These are phyloP conservation scores for Colletotrichum neosansevieriae DNA, from an alignment of 2,329 filamentous ascomycete genomes.

Conservation along the genomic window DNA sequence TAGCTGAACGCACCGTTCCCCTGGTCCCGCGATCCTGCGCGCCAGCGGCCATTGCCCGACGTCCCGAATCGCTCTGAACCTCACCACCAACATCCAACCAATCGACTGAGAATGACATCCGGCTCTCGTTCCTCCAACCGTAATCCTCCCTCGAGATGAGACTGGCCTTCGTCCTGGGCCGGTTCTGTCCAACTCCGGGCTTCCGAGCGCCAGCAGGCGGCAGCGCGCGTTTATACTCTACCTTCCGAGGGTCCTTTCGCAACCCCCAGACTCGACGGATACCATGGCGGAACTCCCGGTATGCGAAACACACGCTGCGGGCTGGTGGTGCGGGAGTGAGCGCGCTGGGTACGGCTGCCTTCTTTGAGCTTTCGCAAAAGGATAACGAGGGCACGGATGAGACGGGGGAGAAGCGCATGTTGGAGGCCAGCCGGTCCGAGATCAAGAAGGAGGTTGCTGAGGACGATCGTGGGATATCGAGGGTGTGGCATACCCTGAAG, in stretches of 20 bases:
- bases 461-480: conserved; percentile 69
- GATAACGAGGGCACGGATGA: conserved; percentile 63
- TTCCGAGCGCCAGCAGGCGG: conserved; percentile 46
- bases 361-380: conserved; percentile 68
- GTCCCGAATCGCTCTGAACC: conserved; percentile 1
- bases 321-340: conserved; percentile 55
- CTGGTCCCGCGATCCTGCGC: conserved; percentile 30
- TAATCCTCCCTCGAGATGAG: conserved; percentile 57
- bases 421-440: conserved; percentile 83
- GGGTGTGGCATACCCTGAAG: conserved; percentile 69
- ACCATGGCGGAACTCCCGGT: conserved; percentile 44
- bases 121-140: conserved; percentile 17
- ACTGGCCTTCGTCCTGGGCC: conserved; percentile 56
- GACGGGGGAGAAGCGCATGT: conserved; percentile 88
- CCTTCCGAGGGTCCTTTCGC: conserved; percentile 26
- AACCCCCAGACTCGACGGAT: conserved; percentile 42
- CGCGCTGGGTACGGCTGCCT: conserved; percentile 66
- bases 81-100: neutral
- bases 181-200: conserved; percentile 56
- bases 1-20: conserved; percentile 11
- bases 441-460: conserved; percentile 76
- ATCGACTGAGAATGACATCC: conserved; percentile 41
- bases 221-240: conserved; percentile 38
- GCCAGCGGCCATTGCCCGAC: neutral
- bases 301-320: conserved; percentile 50